A percentile compares a stretch with the other conserved stretches of the same genome.
Conservation (phyloP, 768 basidiomycete species). For the Udeniomyces megalosporus region DNA sequence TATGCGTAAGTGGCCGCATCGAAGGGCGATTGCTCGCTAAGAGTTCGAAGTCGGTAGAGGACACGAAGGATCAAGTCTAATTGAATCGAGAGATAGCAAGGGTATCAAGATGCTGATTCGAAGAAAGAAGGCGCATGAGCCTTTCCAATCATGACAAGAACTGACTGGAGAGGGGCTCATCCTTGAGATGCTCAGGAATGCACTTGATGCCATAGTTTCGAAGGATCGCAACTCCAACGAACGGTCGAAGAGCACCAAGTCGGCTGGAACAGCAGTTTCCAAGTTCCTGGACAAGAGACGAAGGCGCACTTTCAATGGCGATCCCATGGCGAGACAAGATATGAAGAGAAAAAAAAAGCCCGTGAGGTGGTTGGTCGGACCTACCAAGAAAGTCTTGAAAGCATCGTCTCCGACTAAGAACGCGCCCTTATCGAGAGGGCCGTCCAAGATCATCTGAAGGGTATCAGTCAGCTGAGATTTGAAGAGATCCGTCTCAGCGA, state of each 20-base stretch:
- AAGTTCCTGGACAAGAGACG: conserved; percentile 35
- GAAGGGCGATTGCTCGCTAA: conserved; percentile 66
- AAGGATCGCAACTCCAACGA: conserved; percentile 71
- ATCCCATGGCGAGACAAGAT: too few relatives aligned
- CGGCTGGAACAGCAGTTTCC: conserved; percentile 58
- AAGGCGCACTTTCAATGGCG: too few relatives aligned
- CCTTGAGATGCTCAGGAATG: conserved; percentile 54
- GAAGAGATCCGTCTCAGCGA: conserved; percentile 39
- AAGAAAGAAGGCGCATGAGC: background rate
- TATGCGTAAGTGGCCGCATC: conserved; percentile 77
- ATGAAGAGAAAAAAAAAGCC: conserved; percentile 23
- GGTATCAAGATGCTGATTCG: too few relatives aligned
- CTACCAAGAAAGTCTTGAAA: conserved; percentile 64
- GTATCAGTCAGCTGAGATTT: conserved; percentile 43
- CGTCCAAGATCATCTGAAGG: conserved; percentile 46
- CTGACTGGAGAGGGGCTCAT: conserved; percentile 51
- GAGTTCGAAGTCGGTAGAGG: conserved; percentile 60
- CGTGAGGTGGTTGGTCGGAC: conserved; percentile 20
- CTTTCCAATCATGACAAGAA: too few relatives aligned
- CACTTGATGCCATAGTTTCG: conserved; percentile 49
- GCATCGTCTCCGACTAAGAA: conserved; percentile 46
- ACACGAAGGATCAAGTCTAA: conserved; percentile 66
- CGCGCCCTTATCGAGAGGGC: conserved; percentile 45
- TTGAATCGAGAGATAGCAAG: background rate
- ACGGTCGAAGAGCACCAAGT: conserved; percentile 47